These are phyloP conservation scores for Sarcodon aspratus DNA, from an alignment of 768 basidiomycete species.

Conservation along the genomic window DNA sequence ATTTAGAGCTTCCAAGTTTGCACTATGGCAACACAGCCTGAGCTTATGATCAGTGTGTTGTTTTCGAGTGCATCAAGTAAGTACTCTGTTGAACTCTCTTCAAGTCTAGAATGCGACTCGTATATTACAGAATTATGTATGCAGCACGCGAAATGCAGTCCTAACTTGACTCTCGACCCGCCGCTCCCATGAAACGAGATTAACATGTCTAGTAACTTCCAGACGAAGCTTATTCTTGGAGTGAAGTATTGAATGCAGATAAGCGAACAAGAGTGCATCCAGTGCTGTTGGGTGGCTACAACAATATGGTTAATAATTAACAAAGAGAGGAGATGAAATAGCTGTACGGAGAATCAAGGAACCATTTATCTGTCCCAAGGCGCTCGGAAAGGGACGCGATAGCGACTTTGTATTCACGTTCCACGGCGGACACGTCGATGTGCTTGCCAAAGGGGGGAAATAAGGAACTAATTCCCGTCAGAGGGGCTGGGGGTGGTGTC, in stretches of 20 bases:
- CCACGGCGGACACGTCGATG: constrained; percentile 36
- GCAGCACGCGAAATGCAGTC: no score
- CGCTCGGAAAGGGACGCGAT: constrained; percentile 64
- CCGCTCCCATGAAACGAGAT: constrained; percentile 75
- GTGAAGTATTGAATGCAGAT: constrained; percentile 57
- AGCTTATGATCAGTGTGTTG: no score
- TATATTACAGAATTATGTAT: no score
- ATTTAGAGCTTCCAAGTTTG: no score
- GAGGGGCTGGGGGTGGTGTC: constrained; percentile 55
- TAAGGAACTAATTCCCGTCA: constrained; percentile 55
- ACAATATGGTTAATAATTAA: not conserved
- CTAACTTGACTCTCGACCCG: constrained; percentile 24
- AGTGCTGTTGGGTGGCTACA: constrained; percentile 64
- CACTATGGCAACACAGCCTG: no score
- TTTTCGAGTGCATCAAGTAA: no score
- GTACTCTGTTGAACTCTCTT: no score
- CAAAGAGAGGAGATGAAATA: not conserved
- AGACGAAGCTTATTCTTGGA: constrained; percentile 33
- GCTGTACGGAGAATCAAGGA: constrained; percentile 61
- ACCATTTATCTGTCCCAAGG: constrained; percentile 70
- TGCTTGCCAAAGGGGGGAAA: constrained; percentile 51
- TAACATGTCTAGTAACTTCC: constrained; percentile 59
- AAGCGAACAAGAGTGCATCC: constrained; percentile 77
- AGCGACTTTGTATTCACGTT: constrained; percentile 57
- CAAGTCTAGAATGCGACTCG: no score